Evolutionary conservation across 257 asterid species (phyloP).

Genomic region (Plantago major): DNA sequence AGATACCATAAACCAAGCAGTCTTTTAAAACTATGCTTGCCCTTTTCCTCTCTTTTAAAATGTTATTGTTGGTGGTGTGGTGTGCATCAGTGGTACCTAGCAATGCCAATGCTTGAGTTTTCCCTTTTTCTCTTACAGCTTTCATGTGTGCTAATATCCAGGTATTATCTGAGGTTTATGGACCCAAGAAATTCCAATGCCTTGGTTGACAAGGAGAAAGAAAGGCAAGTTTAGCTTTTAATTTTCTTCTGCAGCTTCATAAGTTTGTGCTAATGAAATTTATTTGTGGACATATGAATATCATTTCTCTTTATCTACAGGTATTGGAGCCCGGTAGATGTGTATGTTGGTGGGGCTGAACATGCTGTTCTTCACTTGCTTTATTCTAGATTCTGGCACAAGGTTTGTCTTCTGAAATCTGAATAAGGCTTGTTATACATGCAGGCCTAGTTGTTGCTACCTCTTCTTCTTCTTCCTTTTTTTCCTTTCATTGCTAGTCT

Average conservation of each 20-base stretch:
- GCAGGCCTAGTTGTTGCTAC: slow-evolving; percentile 1
- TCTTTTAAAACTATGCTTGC: too few species aligned
- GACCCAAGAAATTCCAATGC: slow-evolving; percentile 73
- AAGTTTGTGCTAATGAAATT: slow-evolving; percentile 1
- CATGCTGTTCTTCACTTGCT: slow-evolving; percentile 99
- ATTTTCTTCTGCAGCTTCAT: slow-evolving; percentile 8
- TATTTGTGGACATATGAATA: slow-evolving; percentile 16
- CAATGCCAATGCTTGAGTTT: too few species aligned
- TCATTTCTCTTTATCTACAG: slow-evolving; percentile 32
- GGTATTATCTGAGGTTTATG: slow-evolving; percentile 99
- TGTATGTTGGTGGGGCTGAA: slow-evolving; percentile 98
- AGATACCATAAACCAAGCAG: too few species aligned
- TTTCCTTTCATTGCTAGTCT: neutral
- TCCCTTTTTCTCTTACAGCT: neutral
- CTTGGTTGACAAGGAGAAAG: slow-evolving; percentile 87
- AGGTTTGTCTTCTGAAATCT: slow-evolving; percentile 46
- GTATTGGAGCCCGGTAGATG: slow-evolving; percentile 99
- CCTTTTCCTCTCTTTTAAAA: neutral
- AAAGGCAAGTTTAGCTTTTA: slow-evolving; percentile 45
- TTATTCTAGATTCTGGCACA: slow-evolving; percentile 99
- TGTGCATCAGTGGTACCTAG: neutral
- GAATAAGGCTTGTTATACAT: slow-evolving; percentile 1
- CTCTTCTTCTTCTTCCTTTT: slow-evolving; percentile 1
- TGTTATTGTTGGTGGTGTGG: slow-evolving; percentile 7
- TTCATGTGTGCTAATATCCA: slow-evolving; percentile 13